These are phyloP conservation scores for Rhinocladiella similis DNA, from an alignment of 2,329 filamentous ascomycete species.

Conservation along the genomic window DNA sequence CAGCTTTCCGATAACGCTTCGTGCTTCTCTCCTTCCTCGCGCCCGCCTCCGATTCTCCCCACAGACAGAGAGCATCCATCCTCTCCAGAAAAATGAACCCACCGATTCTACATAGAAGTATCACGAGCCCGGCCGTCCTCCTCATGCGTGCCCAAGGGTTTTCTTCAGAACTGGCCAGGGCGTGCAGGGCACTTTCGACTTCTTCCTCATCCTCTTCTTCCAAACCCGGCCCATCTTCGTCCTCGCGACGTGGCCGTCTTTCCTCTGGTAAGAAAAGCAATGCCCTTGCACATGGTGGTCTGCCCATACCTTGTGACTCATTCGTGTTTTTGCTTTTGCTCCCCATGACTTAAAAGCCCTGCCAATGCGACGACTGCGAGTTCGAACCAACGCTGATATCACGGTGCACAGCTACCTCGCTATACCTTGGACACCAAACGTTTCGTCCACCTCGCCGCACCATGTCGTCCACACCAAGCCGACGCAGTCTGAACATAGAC, in stretches of 20 bases:
- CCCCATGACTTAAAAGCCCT: background rate
- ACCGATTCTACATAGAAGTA: background rate
- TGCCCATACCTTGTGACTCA: slow-evolving; percentile 21
- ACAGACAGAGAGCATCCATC: slow-evolving; percentile 1
- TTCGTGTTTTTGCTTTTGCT: slow-evolving; percentile 20
- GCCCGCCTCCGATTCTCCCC: slow-evolving; percentile 1
- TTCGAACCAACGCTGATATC: slow-evolving; percentile 7
- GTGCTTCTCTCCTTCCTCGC: background rate
- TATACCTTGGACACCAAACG: background rate
- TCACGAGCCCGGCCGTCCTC: slow-evolving; percentile 20
- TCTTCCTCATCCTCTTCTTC: background rate
- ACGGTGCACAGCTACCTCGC: slow-evolving; percentile 5
- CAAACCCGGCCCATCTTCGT: background rate
- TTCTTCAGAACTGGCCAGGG: slow-evolving; percentile 24
- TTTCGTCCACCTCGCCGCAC: slow-evolving; percentile 36
- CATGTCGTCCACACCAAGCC: slow-evolving; percentile 46
- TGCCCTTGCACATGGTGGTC: slow-evolving; percentile 7
- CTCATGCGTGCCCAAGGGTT: slow-evolving; percentile 22
- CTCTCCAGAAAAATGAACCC: slow-evolving; percentile 7
- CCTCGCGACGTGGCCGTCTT: slow-evolving; percentile 2
- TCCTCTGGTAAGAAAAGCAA: slow-evolving; percentile 23
- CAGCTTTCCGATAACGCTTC: slow-evolving; percentile 10
- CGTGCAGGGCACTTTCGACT: slow-evolving; percentile 15
- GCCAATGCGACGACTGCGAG: background rate
- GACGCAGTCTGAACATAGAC: slow-evolving; percentile 66